Base-by-base conservation (phyloP, 805 yeast genomes). In the Tetrapisispora taiwanensis region DNA sequence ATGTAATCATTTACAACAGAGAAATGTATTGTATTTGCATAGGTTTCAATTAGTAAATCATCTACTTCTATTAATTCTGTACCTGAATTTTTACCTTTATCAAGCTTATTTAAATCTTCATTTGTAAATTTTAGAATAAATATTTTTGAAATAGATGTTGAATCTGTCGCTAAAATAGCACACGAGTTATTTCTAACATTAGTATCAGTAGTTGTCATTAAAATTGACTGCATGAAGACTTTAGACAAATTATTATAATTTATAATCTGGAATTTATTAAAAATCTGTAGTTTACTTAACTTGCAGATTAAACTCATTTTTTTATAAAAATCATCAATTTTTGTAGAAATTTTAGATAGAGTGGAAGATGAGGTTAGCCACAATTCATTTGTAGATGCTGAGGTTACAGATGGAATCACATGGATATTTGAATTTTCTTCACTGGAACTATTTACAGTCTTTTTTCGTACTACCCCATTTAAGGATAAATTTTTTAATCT, bases 301-400 rank as follows among this genome's bases (percentile, higher is more conserved):
- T 45, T 41, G 30, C 47, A 48, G 13, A 48, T 4, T 2, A 20
- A 34, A 33, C 47, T 48, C 13, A 47, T 20, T 39, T 53, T 53
- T 20, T 46, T 43, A 9, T 41, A 33, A 1, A 47, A 46, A 4
- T 36, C 22, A 12, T 30, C 18, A 15, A 37, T 7, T 10, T 28
- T 7, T 10, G 43, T 38, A 13, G 44, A 46, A 10, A 54, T 36
- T n/a, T 52, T 43, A n/a, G 60, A 45, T 7, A 56, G 24, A 12
- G 57, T 48, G n/a, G 50, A 36, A 6, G 51, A 43, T 13, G 58
- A 56, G 4, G 56, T 47, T 34, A 49, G 35, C 56, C 58, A 54
- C 12, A 54, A 15, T 26, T 49, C 50, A n/a, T 48, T 43, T 8
- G 30, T 10, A 6, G 26, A 14, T 9, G 36, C 22, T 4, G 14